A percentile compares a stretch with the other conserved stretches of the same genome.
phyloP scores from a whole-genome alignment of 805 yeast species.

The Blastobotrys mokoenaii region DNA sequence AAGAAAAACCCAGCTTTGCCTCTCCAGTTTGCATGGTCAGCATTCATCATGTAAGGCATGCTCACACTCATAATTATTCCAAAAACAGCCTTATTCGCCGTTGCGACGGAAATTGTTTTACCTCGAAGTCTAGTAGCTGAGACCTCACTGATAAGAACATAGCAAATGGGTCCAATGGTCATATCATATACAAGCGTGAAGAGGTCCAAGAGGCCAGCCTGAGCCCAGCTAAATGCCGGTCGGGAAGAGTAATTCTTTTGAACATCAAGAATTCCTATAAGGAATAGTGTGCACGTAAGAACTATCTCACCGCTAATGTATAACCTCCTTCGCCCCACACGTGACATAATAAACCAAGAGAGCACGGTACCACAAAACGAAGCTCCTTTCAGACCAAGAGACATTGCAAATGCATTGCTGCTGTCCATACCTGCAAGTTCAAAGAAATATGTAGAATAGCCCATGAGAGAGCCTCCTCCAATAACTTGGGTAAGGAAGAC shows the following conservation, averaged over 20 bases:
- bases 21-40: slow-evolving; percentile 36
- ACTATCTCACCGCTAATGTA: slow-evolving; percentile 11
- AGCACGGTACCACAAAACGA: slow-evolving; percentile 36
- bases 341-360: slow-evolving; percentile 8
- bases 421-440: slow-evolving; percentile 19
- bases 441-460: slow-evolving; percentile 14
- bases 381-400: slow-evolving; percentile 37
- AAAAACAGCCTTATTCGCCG: slow-evolving; percentile 21
- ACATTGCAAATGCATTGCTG: slow-evolving; percentile 35
- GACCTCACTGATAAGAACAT: slow-evolving; percentile 34
- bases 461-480: slow-evolving; percentile 8
- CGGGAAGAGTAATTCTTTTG: slow-evolving; percentile 4
- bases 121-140: slow-evolving; percentile 34
- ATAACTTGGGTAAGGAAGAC: slow-evolving; percentile 37
- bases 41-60: slow-evolving; percentile 39
- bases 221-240: slow-evolving; percentile 19
- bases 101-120: slow-evolving; percentile 35
- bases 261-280: slow-evolving; percentile 12
- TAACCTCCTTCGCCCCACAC: slow-evolving; percentile 9
- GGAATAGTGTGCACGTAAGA: slow-evolving; percentile 6
- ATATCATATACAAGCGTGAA: slow-evolving; percentile 37
- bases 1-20: slow-evolving; percentile 43
- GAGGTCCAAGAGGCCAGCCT: slow-evolving; percentile 39
- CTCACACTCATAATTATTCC: slow-evolving; percentile 25
- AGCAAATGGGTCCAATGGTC: slow-evolving; percentile 37